Evolutionary conservation across 441 rosid genomes (phyloP), one percentile per base, ranked within the genome.

Genomic region (Erysimum pusillum): DNA sequence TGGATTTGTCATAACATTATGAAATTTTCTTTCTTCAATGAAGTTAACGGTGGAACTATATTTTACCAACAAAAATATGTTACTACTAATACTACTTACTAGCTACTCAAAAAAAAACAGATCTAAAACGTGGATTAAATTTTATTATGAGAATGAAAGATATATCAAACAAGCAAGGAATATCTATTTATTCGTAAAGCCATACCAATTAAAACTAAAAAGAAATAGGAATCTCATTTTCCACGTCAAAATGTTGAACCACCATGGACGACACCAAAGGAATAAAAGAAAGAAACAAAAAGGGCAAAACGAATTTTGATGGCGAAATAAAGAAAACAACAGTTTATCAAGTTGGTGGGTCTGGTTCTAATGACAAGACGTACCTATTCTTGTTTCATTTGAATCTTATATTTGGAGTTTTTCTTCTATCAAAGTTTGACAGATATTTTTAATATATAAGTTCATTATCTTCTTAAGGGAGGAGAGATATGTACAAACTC

Each of bases 181-280:
- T 77, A 66, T 20, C 2, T 1, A 59, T 52, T 83, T 83, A 36
- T 34, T 49, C 63, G 2, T 66, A 77, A 77, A 77, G 81, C 4
- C 58, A 72, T 34, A 66, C 25, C 51, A 36, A 49, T 58, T 41
- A 77, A 66, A 59, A 58, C 18, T 31, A 65, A 77, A 77, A 77
- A 71, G 73, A 77, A 32, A 66, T 14, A 61, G 61, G 77, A 77
- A 72, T 66, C 77, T 71, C 49, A 59, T 59, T 77, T 77, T 77
- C 81, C 81, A 77, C 69, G 81, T 77, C 81, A 77, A 77, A 72
- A 77, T 77, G 81, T 77, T 71, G 69, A 77, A 65, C 73, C 73
- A 71, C 80, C 62, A 67, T 58, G 53, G 52, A 59, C 25, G 34
- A n/a, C n/a, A n/a, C 9, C 76, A 49, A 58, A 71, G 77, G 69